These are phyloP conservation scores for Kwoniella heveanensis DNA, from an alignment of 768 basidiomycete genomes.

Conservation along the genomic window DNA sequence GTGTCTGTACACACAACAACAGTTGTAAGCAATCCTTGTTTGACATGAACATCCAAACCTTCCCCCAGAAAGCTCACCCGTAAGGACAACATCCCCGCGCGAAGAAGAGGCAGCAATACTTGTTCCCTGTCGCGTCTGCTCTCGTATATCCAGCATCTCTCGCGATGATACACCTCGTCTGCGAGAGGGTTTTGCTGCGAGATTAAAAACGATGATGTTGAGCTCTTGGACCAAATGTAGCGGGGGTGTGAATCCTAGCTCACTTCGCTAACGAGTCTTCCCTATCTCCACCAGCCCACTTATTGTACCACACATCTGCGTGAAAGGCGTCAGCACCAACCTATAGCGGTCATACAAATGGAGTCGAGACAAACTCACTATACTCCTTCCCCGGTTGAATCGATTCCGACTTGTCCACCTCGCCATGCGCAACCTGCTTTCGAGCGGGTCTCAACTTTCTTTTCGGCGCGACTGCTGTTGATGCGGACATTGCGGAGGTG, in stretches of 20 bases:
- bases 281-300: slow-evolving; percentile 99
- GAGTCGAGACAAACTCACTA: slow-evolving; percentile 65
- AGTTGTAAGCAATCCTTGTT: neutral
- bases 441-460: slow-evolving; percentile 82
- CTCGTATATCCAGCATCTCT: slow-evolving; percentile 89
- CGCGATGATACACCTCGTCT: slow-evolving; percentile 86
- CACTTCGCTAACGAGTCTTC: slow-evolving; percentile 96
- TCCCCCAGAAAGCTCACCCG: slow-evolving; percentile 61
- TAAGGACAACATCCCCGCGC: slow-evolving; percentile 96
- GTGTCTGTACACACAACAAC: slow-evolving; percentile 46
- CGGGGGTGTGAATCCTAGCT: too few relatives aligned
- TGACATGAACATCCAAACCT: too few relatives aligned
- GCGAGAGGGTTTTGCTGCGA: slow-evolving; percentile 84
- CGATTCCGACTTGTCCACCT: slow-evolving; percentile 84
- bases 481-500: slow-evolving; percentile 11
- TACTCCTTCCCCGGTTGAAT: slow-evolving; percentile 94
- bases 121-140: slow-evolving; percentile 88
- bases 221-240: too few relatives aligned
- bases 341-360: neutral
- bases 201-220: neutral
- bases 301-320: slow-evolving; percentile 91
- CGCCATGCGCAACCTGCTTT: slow-evolving; percentile 86
- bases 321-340: slow-evolving; percentile 48
- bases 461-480: slow-evolving; percentile 32
- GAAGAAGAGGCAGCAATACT: slow-evolving; percentile 93